A percentile compares a stretch with the other conserved stretches of the same genome.
Evolutionary conservation across 2,329 filamentous ascomycete genomes (phyloP).

Genomic region (Dendrostoma leiphaemia): DNA sequence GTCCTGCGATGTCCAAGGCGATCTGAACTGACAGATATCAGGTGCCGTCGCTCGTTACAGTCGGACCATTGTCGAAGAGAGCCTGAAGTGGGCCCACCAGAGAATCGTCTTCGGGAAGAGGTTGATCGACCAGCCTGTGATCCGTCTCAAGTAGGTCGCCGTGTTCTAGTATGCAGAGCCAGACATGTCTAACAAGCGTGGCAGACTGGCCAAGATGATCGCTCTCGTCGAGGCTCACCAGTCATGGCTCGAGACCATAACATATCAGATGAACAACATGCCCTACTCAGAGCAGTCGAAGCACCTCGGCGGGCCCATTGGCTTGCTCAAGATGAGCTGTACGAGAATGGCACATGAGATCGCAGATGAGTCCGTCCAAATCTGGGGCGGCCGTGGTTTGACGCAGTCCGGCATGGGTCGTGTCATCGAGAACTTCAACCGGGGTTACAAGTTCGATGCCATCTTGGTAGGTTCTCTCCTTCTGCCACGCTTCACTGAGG

Average conservation of each 20-base stretch:
- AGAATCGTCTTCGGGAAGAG: constrained; percentile 80
- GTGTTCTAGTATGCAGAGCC: background rate
- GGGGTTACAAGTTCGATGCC: constrained; percentile 79
- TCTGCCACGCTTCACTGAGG: background rate
- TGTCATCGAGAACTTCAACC: constrained; percentile 80
- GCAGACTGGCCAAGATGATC: constrained; percentile 76
- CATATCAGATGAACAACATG: constrained; percentile 88
- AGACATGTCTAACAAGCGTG: background rate
- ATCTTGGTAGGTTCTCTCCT: constrained; percentile 45
- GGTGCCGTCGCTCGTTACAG: constrained; percentile 61
- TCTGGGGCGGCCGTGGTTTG: constrained; percentile 78
- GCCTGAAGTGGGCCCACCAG: constrained; percentile 85
- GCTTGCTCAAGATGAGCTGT: constrained; percentile 74
- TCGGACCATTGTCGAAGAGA: constrained; percentile 75
- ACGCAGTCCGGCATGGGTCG: constrained; percentile 82
- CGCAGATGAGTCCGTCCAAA: constrained; percentile 80
- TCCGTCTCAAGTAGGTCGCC: constrained; percentile 62
- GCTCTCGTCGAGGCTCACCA: constrained; percentile 78
- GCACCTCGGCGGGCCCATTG: constrained; percentile 77
- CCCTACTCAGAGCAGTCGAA: constrained; percentile 72
- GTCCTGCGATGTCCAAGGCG: too few species aligned
- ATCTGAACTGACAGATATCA: constrained; percentile 24
- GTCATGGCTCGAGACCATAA: constrained; percentile 80
- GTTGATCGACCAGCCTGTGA: constrained; percentile 79
- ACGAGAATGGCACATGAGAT: constrained; percentile 80